Conservation (phyloP, 805 yeast species). For the Yarrowia sp. region DNA sequence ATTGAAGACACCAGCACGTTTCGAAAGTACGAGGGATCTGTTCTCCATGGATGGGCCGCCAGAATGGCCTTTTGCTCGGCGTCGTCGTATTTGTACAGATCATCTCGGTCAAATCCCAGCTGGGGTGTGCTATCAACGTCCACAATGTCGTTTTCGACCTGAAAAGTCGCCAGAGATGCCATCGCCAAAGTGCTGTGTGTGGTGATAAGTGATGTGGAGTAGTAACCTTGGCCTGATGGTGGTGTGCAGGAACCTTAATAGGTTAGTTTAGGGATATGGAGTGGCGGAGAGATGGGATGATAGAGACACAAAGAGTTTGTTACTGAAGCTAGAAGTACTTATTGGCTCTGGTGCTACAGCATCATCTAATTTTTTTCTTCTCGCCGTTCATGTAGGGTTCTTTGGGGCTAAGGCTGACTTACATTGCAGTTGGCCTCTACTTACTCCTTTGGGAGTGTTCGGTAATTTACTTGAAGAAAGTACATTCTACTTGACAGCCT, state of each 20-base stretch:
- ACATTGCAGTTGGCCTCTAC: too few relatives aligned
- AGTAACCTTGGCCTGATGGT: background rate
- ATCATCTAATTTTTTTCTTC: too few relatives aligned
- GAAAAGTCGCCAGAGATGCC: slow-evolving; percentile 29
- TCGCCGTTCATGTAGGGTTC: too few relatives aligned
- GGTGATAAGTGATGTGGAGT: background rate
- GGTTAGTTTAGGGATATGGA: too few relatives aligned
- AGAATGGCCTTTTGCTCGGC: slow-evolving; percentile 34
- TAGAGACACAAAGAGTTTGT: too few relatives aligned
- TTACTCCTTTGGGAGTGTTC: too few relatives aligned
- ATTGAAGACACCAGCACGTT: slow-evolving; percentile 64
- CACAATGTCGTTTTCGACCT: slow-evolving; percentile 35
- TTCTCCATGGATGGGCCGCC: slow-evolving; percentile 39
- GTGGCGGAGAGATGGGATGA: too few relatives aligned
- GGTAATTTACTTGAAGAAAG: too few relatives aligned
- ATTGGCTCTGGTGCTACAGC: too few relatives aligned
- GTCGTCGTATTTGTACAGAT: slow-evolving; percentile 35
- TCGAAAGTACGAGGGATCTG: slow-evolving; percentile 57
- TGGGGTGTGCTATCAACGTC: slow-evolving; percentile 24
- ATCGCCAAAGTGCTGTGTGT: background rate
- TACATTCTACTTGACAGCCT: too few relatives aligned
- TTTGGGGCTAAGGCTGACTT: too few relatives aligned
- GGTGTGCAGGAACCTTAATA: background rate
- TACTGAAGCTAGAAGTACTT: too few relatives aligned
- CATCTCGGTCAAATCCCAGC: slow-evolving; percentile 24